Conservation (phyloP, 805 yeast species). For the Starmerella vaccinii region DNA sequence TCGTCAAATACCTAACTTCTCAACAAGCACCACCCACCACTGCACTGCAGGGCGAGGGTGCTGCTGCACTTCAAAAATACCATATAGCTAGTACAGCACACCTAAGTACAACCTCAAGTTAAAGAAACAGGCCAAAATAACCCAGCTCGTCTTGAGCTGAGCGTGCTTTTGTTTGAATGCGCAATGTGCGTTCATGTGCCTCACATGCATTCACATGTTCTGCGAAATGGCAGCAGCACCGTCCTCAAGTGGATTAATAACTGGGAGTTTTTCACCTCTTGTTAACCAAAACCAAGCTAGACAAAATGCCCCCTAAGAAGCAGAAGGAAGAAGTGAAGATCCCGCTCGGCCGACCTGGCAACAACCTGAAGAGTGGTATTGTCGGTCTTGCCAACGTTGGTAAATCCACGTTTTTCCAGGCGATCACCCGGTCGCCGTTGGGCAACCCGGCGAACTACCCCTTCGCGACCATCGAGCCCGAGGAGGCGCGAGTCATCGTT, state of each 20-base stretch:
- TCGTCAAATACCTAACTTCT: too few species aligned
- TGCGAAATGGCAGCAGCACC: not conserved
- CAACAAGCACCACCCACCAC: too few species aligned
- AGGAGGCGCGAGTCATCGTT: slow-evolving; percentile 91
- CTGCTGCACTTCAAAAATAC: too few species aligned
- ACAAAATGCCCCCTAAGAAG: slow-evolving; percentile 64
- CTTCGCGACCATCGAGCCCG: slow-evolving; percentile 96
- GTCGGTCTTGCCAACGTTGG: slow-evolving; percentile 86
- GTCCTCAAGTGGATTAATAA: slow-evolving; percentile 3
- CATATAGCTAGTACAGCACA: too few species aligned
- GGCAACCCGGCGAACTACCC: slow-evolving; percentile 98
- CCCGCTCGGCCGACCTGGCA: slow-evolving; percentile 75
- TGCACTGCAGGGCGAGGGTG: too few species aligned
- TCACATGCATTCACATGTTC: slow-evolving; percentile 7
- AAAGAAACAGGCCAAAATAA: too few species aligned
- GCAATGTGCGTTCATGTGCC: slow-evolving; percentile 1
- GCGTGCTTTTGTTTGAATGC: not conserved
- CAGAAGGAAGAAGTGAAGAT: slow-evolving; percentile 60
- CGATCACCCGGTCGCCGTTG: slow-evolving; percentile 81
- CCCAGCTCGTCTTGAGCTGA: too few species aligned
- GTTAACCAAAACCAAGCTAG: too few species aligned
- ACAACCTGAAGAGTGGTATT: slow-evolving; percentile 67
- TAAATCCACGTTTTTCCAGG: slow-evolving; percentile 94
- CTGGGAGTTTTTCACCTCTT: slow-evolving; percentile 3
- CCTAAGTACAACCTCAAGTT: too few species aligned